Evolutionary conservation across 495 filamentous ascomycete genomes (phyloP).

Genomic region (Talaromyces adpressus): DNA sequence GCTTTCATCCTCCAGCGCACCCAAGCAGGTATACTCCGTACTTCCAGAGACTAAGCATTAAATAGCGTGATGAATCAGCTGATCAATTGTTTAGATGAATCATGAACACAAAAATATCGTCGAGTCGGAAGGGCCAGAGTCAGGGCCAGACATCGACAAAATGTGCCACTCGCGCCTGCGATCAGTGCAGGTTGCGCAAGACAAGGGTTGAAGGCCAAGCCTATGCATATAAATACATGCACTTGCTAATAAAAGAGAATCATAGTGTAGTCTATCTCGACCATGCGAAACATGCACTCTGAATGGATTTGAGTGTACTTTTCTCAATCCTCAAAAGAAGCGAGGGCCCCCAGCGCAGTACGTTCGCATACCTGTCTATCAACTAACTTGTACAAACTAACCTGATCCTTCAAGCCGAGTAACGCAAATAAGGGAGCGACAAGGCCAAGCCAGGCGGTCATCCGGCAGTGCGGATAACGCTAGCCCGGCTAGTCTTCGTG

Average conservation of each 20-base stretch:
- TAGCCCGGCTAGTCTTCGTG: background rate
- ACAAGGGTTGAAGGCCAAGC: background rate
- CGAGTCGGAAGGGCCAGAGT: background rate
- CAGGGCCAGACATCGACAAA: background rate
- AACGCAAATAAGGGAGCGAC: slow-evolving; percentile 22
- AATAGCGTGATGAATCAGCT: background rate
- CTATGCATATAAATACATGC: background rate
- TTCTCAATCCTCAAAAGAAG: slow-evolving; percentile 38
- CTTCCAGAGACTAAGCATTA: background rate
- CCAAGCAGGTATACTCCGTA: background rate
- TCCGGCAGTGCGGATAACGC: background rate
- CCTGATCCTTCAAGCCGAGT: slow-evolving; percentile 21
- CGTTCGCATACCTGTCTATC: slow-evolving; percentile 12
- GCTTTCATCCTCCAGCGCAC: background rate
- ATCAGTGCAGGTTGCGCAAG: background rate
- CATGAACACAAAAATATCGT: background rate
- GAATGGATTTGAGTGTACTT: slow-evolving; percentile 37
- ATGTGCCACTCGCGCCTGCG: background rate
- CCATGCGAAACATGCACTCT: slow-evolving; percentile 33
- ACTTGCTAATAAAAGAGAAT: background rate
- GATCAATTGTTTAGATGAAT: background rate
- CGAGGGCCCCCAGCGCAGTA: slow-evolving; percentile 35
- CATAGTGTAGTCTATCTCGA: slow-evolving; percentile 33
- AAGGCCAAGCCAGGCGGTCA: background rate
- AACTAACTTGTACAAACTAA: background rate